phyloP scores from a whole-genome alignment of 306 rosid species.

The Cyclanthera cordifolia region DNA sequence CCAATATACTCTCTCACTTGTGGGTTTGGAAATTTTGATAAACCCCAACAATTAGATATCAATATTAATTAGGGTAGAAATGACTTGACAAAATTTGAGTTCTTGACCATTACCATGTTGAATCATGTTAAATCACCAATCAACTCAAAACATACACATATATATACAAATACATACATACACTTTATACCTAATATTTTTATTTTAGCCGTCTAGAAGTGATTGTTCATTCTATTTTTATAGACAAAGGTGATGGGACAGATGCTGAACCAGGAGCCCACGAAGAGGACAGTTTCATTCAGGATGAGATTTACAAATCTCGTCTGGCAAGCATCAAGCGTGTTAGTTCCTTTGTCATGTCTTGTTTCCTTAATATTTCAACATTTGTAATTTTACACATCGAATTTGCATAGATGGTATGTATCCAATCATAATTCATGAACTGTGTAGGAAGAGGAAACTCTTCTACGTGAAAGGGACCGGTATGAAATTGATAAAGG shows the following conservation, averaged over 20 bases:
- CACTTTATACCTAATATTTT: neutral
- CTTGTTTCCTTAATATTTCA: slow-evolving; percentile 9
- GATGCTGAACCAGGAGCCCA: slow-evolving; percentile 61
- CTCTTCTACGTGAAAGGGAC: slow-evolving; percentile 77
- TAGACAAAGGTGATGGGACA: slow-evolving; percentile 69
- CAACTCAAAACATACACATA: too few species aligned
- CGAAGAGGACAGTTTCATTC: slow-evolving; percentile 67
- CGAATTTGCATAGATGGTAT: neutral
- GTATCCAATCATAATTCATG: slow-evolving; percentile 1
- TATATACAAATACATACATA: neutral
- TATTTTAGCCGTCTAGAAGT: slow-evolving; percentile 4
- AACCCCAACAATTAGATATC: too few species aligned
- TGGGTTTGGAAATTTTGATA: too few species aligned
- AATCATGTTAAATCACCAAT: too few species aligned
- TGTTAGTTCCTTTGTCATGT: slow-evolving; percentile 30
- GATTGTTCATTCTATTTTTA: slow-evolving; percentile 8
- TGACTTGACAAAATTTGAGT: too few species aligned
- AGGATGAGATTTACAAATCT: slow-evolving; percentile 85
- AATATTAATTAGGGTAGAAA: too few species aligned
- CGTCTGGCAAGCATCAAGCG: slow-evolving; percentile 91
- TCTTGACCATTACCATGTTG: too few species aligned
- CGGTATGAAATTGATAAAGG: slow-evolving; percentile 91
- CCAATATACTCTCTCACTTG: too few species aligned
- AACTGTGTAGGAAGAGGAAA: slow-evolving; percentile 71
- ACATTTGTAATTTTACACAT: neutral